phyloP scores from a whole-genome alignment of 1,284 basidiomycete species.

The Ganoderma lingzhi region DNA sequence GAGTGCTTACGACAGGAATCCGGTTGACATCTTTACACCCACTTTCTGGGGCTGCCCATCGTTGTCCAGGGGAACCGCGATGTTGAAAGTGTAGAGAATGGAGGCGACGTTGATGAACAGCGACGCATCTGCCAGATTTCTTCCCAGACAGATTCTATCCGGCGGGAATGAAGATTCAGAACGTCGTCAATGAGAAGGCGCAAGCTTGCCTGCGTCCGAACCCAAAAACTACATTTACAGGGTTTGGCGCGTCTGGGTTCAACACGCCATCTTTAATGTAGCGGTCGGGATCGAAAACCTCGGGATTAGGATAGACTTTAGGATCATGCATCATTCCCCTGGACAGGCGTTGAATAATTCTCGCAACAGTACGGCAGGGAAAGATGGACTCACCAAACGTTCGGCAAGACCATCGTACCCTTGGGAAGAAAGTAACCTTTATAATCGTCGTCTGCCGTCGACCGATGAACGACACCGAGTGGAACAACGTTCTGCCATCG shows the following conservation, averaged over 20 bases:
- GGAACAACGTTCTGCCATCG: constrained; percentile 35
- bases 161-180: not conserved
- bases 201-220: constrained; percentile 43
- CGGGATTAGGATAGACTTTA: constrained; percentile 41
- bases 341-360: not conserved
- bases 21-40: constrained; percentile 12
- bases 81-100: constrained; percentile 24
- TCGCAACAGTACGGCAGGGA: not conserved
- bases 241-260: constrained; percentile 37
- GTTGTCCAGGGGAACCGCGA: constrained; percentile 18
- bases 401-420: constrained; percentile 35
- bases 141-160: constrained; percentile 23
- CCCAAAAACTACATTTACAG: constrained; percentile 41
- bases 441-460: constrained; percentile 30
- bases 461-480: constrained; percentile 24
- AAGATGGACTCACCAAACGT: constrained; percentile 36
- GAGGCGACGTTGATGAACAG: constrained; percentile 26
- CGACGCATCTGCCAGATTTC: constrained; percentile 20
- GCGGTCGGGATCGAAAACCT: constrained; percentile 44
- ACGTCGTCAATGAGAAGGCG: not conserved
- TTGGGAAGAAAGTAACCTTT: constrained; percentile 36
- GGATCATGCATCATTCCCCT: constrained; percentile 40
- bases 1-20: constrained; percentile 25
- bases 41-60: constrained; percentile 20
- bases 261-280: constrained; percentile 44